phyloP scores from a whole-genome alignment of 1,139 yeast genomes.

The Geotrichum aggregatum region DNA sequence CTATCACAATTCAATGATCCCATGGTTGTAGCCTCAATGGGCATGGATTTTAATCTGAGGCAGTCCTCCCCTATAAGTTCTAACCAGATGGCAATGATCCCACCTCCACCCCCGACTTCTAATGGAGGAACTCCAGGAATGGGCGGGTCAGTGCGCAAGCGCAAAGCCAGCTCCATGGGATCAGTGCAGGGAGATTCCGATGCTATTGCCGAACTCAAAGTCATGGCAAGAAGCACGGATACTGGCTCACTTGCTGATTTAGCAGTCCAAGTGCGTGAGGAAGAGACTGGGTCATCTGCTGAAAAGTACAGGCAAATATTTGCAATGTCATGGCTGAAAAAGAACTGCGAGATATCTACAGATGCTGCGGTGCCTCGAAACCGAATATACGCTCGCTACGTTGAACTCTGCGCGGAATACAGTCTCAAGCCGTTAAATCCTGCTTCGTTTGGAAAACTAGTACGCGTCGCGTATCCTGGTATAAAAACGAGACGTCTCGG shows the following conservation, averaged over 20 bases:
- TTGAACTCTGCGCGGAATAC: slow-evolving; percentile 63
- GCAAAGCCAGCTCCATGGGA: slow-evolving; percentile 20
- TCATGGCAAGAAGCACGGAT: slow-evolving; percentile 46
- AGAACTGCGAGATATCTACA: slow-evolving; percentile 59
- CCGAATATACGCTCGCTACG: slow-evolving; percentile 75
- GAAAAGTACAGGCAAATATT: slow-evolving; percentile 73
- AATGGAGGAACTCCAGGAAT: slow-evolving; percentile 12
- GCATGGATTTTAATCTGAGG: slow-evolving; percentile 12
- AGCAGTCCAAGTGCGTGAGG: slow-evolving; percentile 47
- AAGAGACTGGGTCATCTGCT: slow-evolving; percentile 45
- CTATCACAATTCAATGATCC: slow-evolving; percentile 13
- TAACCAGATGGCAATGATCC: slow-evolving; percentile 23
- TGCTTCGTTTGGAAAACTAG: slow-evolving; percentile 83
- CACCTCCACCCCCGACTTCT: slow-evolving; percentile 20
- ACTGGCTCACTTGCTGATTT: slow-evolving; percentile 49
- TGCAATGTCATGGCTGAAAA: slow-evolving; percentile 76
- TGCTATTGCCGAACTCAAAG: slow-evolving; percentile 48
- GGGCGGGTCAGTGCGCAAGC: slow-evolving; percentile 19
- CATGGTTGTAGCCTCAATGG: slow-evolving; percentile 14
- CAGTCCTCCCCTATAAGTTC: background rate
- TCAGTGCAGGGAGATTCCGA: slow-evolving; percentile 36
- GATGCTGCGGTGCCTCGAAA: slow-evolving; percentile 81
- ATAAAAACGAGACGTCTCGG: slow-evolving; percentile 82
- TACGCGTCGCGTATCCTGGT: slow-evolving; percentile 66
- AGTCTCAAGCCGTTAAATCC: slow-evolving; percentile 72